A percentile compares a stretch with the other conserved stretches of the same genome.
Evolutionary conservation across 768 basidiomycete genomes (phyloP).

Genomic region (Vishniacozyma victoriae): DNA sequence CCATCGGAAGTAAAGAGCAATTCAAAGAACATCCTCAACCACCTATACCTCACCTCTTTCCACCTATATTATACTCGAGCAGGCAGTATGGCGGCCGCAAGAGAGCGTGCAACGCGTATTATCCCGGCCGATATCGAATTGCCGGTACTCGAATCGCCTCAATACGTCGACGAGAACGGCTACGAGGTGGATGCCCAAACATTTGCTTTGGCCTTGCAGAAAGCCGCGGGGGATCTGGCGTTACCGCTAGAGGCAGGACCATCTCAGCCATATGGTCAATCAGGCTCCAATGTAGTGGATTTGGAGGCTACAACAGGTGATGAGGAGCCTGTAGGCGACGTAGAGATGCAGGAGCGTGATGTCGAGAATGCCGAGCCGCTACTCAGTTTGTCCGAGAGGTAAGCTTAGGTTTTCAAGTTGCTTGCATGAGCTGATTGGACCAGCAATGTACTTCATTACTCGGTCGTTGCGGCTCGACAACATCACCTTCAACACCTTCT

Average conservation of each 20-base stretch:
- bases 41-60: too few relatives aligned
- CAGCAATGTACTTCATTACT: slow-evolving; percentile 26
- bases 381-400: slow-evolving; percentile 24
- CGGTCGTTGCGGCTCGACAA: slow-evolving; percentile 30
- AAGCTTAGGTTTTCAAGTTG: slow-evolving; percentile 3
- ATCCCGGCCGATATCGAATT: too few relatives aligned
- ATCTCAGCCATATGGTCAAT: not conserved
- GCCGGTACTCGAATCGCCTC: slow-evolving; percentile 20
- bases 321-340: slow-evolving; percentile 8
- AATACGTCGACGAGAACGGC: slow-evolving; percentile 23
- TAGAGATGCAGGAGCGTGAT: slow-evolving; percentile 9
- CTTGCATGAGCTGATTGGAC: not conserved
- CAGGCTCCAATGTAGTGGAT: slow-evolving; percentile 13
- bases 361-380: slow-evolving; percentile 14
- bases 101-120: too few relatives aligned
- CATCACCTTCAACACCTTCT: slow-evolving; percentile 32
- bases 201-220: slow-evolving; percentile 1
- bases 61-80: too few relatives aligned
- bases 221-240: not conserved
- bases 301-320: slow-evolving; percentile 18
- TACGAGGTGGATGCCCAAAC: slow-evolving; percentile 14
- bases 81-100: too few relatives aligned
- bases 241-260: not conserved
- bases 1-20: too few relatives aligned
- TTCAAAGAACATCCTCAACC: too few relatives aligned